Evolutionary conservation across 1,139 yeast genomes (phyloP).

Genomic region (Candida sp.): DNA sequence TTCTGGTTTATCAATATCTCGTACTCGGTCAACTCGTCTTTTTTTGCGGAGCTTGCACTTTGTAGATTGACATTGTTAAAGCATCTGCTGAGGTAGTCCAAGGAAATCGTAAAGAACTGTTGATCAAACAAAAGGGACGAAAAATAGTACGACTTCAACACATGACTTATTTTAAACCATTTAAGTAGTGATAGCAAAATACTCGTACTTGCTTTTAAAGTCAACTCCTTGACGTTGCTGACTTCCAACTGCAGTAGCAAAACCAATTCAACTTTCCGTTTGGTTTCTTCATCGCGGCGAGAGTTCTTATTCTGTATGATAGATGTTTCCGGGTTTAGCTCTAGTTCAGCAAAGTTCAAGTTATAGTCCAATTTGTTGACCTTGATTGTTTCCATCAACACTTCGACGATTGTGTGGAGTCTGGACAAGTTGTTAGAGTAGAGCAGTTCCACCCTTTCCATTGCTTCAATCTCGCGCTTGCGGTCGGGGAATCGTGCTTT

Average conservation of each 20-base stretch:
- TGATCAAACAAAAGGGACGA: constrained; percentile 77
- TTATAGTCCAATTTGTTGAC: constrained; percentile 45
- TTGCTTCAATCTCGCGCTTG: constrained; percentile 39
- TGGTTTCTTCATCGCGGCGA: constrained; percentile 15
- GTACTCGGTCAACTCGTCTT: constrained; percentile 37
- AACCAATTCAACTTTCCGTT: constrained; percentile 26
- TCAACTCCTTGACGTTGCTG: constrained; percentile 62
- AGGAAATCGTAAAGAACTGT: constrained; percentile 51
- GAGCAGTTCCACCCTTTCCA: constrained; percentile 63
- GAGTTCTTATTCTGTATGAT: constrained; percentile 20
- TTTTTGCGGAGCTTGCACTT: constrained; percentile 14
- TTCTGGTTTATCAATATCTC: constrained; percentile 41
- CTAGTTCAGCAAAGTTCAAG: constrained; percentile 41
- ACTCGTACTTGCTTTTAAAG: constrained; percentile 65
- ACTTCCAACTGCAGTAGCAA: constrained; percentile 55
- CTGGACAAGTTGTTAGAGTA: constrained; percentile 57
- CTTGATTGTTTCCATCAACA: constrained; percentile 65
- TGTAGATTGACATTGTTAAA: constrained; percentile 43
- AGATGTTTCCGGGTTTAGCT: constrained; percentile 40
- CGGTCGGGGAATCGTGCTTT: constrained; percentile 32
- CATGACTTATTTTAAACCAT: constrained; percentile 84
- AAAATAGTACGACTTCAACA: constrained; percentile 79
- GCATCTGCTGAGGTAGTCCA: constrained; percentile 43
- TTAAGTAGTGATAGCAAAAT: constrained; percentile 56
- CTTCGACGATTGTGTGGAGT: constrained; percentile 65